Conservation (phyloP, 441 rosid species). For the Kokia cookei region DNA sequence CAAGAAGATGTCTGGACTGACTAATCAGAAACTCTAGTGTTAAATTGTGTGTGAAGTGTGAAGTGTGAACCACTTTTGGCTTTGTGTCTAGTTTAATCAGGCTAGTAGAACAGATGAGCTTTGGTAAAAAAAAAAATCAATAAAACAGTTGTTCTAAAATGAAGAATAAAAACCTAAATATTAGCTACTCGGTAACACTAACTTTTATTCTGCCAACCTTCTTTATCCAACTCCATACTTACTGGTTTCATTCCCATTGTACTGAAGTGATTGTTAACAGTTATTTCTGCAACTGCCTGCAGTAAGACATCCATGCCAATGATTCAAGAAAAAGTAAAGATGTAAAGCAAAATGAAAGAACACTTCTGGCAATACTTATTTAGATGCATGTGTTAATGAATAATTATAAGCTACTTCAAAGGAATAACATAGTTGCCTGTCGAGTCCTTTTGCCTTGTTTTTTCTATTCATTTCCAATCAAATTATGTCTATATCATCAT, state of each 20-base stretch:
- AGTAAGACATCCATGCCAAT: neutral
- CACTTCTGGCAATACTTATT: neutral
- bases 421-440: neutral
- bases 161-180: neutral
- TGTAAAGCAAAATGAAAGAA: neutral
- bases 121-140: neutral
- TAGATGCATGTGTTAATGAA: neutral
- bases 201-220: neutral
- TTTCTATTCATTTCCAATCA: neutral
- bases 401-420: neutral
- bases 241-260: conserved; percentile 63
- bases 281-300: conserved; percentile 81
- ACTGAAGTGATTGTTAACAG: conserved; percentile 73
- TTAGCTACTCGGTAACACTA: neutral
- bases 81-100: neutral
- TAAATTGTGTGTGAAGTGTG: neutral
- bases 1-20: neutral
- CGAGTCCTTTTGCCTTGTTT: neutral
- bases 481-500: neutral
- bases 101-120: neutral
- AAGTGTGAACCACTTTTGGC: neutral
- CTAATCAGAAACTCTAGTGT: neutral
- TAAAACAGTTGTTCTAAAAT: neutral
- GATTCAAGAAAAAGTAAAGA: neutral
- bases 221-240: conserved; percentile 26